Conservation (phyloP, 1,284 basidiomycete genomes). For the Malassezia japonica region DNA sequence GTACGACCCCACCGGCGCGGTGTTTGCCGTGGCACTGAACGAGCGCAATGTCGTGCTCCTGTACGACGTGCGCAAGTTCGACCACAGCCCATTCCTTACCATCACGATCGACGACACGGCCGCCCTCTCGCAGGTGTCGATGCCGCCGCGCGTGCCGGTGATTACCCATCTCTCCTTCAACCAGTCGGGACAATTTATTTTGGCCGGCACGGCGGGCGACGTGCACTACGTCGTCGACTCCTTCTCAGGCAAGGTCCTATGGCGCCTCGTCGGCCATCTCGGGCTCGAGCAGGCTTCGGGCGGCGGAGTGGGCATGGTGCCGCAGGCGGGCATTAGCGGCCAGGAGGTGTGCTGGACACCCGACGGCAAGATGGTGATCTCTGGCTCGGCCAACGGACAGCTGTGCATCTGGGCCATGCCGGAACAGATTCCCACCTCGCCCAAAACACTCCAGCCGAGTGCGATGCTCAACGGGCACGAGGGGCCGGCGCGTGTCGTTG, state of each 20-base stretch:
- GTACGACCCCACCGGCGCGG: constrained; percentile 76
- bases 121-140: constrained; percentile 31
- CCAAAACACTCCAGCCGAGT: constrained; percentile 17
- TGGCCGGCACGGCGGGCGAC: constrained; percentile 83
- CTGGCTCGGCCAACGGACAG: constrained; percentile 18
- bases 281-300: constrained; percentile 30
- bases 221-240: constrained; percentile 67
- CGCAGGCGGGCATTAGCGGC: constrained; percentile 40
- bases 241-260: constrained; percentile 21
- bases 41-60: constrained; percentile 32
- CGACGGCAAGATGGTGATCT: constrained; percentile 37
- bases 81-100: constrained; percentile 76
- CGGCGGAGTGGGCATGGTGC: constrained; percentile 28
- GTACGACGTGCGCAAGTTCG: constrained; percentile 79
- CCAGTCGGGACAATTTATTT: constrained; percentile 69
- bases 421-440: constrained; percentile 8
- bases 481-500: constrained; percentile 24
- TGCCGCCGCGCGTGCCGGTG: constrained; percentile 67
- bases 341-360: constrained; percentile 40
- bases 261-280: constrained; percentile 30
- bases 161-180: constrained; percentile 87
- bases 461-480: constrained; percentile 26
- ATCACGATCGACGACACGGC: constrained; percentile 59
- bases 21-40: constrained; percentile 88
- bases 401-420: constrained; percentile 27